Evolutionary conservation across 208 protist genomes (phyloP).

Genomic region (Crithidia fasciculata): DNA sequence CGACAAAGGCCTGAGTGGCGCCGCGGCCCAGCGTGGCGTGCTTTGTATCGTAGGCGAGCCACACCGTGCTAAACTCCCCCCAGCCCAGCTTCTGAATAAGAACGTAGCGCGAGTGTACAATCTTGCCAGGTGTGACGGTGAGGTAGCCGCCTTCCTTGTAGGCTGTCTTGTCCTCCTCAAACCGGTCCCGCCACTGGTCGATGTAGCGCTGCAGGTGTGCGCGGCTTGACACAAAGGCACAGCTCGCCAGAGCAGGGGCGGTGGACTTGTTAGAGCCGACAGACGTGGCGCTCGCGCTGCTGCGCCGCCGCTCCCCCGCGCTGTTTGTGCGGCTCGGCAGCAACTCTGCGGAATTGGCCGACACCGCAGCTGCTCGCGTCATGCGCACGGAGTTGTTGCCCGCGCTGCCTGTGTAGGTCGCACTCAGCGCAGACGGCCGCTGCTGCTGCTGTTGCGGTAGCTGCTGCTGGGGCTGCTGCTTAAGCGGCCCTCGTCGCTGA

Average conservation of each 20-base stretch:
- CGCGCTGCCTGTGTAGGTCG: slow-evolving; percentile 13
- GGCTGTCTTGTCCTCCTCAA: slow-evolving; percentile 61
- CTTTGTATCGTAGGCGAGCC: slow-evolving; percentile 84
- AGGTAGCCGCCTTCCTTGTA: slow-evolving; percentile 85
- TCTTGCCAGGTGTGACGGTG: slow-evolving; percentile 60
- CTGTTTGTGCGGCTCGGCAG: not conserved
- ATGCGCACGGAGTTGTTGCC: not conserved
- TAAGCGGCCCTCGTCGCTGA: slow-evolving; percentile 4
- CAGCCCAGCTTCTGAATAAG: slow-evolving; percentile 86
- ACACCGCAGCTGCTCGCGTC: slow-evolving; percentile 3
- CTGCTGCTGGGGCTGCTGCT: not conserved
- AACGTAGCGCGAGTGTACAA: slow-evolving; percentile 79
- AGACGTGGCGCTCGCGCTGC: slow-evolving; percentile 18
- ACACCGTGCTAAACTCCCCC: slow-evolving; percentile 92
- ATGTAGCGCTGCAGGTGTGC: slow-evolving; percentile 50
- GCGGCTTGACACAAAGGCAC: slow-evolving; percentile 27
- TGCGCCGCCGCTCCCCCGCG: slow-evolving; percentile 2
- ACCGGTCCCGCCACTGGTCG: slow-evolving; percentile 58
- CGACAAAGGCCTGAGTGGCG: slow-evolving; percentile 76
- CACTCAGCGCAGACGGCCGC: slow-evolving; percentile 12
- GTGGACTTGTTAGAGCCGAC: slow-evolving; percentile 6
- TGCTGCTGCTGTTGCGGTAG: slow-evolving; percentile 8
- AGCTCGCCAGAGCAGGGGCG: slow-evolving; percentile 1
- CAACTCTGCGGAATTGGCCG: not conserved
- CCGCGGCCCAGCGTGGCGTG: slow-evolving; percentile 26